phyloP scores from a whole-genome alignment of 148 eudicot genomes.

The Nyssa sinensis region DNA sequence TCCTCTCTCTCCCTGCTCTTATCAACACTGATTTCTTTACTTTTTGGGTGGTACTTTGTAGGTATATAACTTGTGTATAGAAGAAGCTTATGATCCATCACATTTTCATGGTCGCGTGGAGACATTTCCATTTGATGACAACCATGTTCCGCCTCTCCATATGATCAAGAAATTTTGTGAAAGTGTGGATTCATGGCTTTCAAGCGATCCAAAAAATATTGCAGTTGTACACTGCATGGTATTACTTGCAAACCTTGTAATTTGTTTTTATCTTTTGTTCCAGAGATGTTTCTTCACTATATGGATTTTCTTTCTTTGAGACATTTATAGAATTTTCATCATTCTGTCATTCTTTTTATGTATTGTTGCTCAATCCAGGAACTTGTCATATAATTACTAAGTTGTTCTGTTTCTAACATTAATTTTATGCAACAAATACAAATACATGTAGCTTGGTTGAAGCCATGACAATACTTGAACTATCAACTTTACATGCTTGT shows the following conservation, averaged over 20 bases:
- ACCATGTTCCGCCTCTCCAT: constrained; percentile 54
- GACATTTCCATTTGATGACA: constrained; percentile 62
- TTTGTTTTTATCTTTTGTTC: neutral
- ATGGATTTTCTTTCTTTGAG: neutral
- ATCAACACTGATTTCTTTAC: neutral
- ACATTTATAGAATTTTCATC: neutral
- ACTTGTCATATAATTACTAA: too few relatives aligned
- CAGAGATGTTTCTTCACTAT: neutral
- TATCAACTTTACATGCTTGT: neutral
- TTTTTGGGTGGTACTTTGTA: constrained; percentile 15
- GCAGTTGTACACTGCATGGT: constrained; percentile 72
- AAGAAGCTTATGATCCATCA: constrained; percentile 53
- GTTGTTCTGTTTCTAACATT: neutral
- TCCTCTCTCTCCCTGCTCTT: constrained; percentile 5
- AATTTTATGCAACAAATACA: neutral
- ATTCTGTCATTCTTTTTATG: too few relatives aligned
- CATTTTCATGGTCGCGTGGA: constrained; percentile 62
- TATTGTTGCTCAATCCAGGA: too few relatives aligned
- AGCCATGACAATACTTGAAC: neutral
- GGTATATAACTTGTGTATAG: constrained; percentile 65
- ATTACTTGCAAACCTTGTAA: constrained; percentile 2
- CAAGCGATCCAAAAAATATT: constrained; percentile 46
- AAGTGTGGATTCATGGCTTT: constrained; percentile 57
- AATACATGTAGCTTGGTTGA: neutral
- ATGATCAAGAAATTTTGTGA: constrained; percentile 60